Base-by-base conservation (phyloP, 495 filamentous ascomycete genomes). In the Tuber aestivum region DNA sequence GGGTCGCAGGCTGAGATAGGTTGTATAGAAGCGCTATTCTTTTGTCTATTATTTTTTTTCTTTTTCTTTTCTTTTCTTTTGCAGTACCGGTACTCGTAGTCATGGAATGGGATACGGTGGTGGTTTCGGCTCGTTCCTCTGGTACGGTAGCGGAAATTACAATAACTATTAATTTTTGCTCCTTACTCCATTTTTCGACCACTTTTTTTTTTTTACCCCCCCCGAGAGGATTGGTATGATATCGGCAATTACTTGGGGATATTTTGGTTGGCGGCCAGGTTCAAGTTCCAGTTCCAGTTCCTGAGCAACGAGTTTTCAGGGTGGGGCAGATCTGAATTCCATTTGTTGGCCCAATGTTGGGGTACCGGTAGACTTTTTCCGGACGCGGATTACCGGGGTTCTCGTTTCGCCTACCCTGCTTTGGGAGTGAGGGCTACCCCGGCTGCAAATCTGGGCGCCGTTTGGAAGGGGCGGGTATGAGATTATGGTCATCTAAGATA, bases 291-390 rank as follows among this genome's bases (percentile, higher is more conserved):
- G 56, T 20, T 6, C 56, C 0, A 65, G 32, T 27, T 10, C 10
- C 50, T 9, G 12, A 32, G n/a, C n/a, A 65, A 20, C 14, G 56
- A 8, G 56, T 5, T 35, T 65, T 65, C 32, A 27, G 56, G 56
- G n/a, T 14, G 14, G 50, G 50, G 50, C n/a, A 61, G 50, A 61
- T 61, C 12, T 32, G n/a, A 32, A 65, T 32, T 18, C 56, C 56
- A 32, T 32, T 65, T 65, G 56, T 65, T 65, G 56, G 27, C 56
- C 56, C 56, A 65, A 35, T 65, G 56, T 65, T 65, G 56, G 56
- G 56, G 56, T 32, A 61, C n/a, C 23, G 3, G n/a, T n/a, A n/a
- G n/a, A n/a, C n/a, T 65, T 65, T 65, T 65, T 35, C 56, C 27
- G 56, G 27, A 65, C 56, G 56, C 27, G 56, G 45, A 27, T 65